Conservation (phyloP, 2,329 filamentous ascomycete genomes). For the Stachybotrys chlorohalonatus region DNA sequence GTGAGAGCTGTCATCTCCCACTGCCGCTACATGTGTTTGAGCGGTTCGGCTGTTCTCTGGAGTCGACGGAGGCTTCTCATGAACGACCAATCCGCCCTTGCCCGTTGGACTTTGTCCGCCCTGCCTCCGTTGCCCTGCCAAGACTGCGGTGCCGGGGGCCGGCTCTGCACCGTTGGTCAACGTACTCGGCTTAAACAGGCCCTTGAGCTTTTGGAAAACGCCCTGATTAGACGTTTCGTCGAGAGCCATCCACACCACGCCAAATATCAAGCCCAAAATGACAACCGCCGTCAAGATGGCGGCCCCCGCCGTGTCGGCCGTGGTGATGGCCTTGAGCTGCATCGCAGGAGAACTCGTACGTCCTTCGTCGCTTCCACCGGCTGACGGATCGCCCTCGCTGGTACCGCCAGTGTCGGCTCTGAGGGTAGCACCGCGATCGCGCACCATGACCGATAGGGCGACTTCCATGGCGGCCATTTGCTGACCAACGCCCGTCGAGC, state of each 20-base stretch:
- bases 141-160: constrained; percentile 10
- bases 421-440: constrained; percentile 29
- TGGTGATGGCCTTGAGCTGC: constrained; percentile 26
- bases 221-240: constrained; percentile 35
- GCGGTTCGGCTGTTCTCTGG: constrained; percentile 7
- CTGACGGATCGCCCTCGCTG: constrained; percentile 35
- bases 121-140: not conserved
- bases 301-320: constrained; percentile 59
- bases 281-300: constrained; percentile 53
- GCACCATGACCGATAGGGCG: constrained; percentile 51
- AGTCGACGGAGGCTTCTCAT: constrained; percentile 4
- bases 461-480: constrained; percentile 63
- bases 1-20: constrained; percentile 7
- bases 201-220: constrained; percentile 15
- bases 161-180: constrained; percentile 9
- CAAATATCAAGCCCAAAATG: constrained; percentile 43
- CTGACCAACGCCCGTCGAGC: constrained; percentile 54
- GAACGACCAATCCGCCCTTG: constrained; percentile 6
- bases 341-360: constrained; percentile 17
- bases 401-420: constrained; percentile 49
- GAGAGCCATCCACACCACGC: constrained; percentile 37
- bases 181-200: constrained; percentile 13
- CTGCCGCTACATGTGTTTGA: not conserved
- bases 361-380: constrained; percentile 38
- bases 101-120: constrained; percentile 6